Evolutionary conservation across 345 rosid species (phyloP), one percentile per base, ranked within the genome.

Genomic region (Capsella bursapastoris): DNA sequence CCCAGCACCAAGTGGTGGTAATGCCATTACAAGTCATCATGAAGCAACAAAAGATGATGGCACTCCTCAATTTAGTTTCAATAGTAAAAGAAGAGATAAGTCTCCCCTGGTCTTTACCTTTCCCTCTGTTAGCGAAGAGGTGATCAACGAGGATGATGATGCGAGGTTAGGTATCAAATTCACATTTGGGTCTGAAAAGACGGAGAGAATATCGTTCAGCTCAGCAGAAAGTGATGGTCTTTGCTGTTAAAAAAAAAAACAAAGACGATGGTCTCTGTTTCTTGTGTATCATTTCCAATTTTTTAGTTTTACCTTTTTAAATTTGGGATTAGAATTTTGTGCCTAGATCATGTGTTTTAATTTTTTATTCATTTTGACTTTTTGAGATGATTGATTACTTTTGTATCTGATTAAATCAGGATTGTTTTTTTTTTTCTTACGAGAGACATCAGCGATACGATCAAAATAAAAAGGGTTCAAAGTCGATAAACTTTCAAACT

Each of bases 161-260:
- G 88, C 67, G 9, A 72, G 80, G 16, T 79, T 88, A 7, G 92
- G 85, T 66, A 77, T 84, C 32, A 81, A 82, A 76, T 94, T 78
- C 86, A 82, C 65, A 41, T 91, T 94, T 16, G 88, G 96, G 66
- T 91, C 89, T 43, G 85, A 78, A 15, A 80, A 88, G 71, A 34
- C 73, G 34, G 76, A 71, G 40, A 83, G 93, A 81, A 66, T 91
- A 45, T 87, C 92, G 5, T 89, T 93, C 73, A 64, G 85, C 45
- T 86, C 88, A 51, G 12, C 82, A 10, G 86, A 86, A 50, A 77
- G 81, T 67, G 87, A 88, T 62, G 80, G 84, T 72, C 75, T 92
- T 45, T 84, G 91, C 85, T 90, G 82, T 58, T 68, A 34, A 2
- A 25, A 8, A 2, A 25, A 8, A 7, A 66, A 60, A 43, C 56